Evolutionary conservation across 306 rosid genomes (phyloP).

Genomic region (Spatholobus suberectus): DNA sequence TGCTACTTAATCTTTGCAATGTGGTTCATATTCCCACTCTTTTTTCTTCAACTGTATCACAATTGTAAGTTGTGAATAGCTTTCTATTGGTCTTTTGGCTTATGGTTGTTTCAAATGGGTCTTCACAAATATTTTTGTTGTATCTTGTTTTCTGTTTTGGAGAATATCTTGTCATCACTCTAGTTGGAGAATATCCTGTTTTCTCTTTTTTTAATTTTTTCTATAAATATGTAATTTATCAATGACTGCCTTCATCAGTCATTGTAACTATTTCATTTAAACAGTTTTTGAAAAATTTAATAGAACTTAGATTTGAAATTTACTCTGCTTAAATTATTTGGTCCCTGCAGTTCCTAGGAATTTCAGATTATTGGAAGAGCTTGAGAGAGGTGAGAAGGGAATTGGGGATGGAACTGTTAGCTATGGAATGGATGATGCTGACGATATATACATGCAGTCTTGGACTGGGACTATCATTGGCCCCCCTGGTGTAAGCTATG

Average conservation of each 20-base stretch:
- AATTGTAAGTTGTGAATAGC: background rate
- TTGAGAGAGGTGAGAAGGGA: constrained; percentile 98
- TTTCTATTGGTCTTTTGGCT: background rate
- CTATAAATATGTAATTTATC: background rate
- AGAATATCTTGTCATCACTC: background rate
- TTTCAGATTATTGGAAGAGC: constrained; percentile 96
- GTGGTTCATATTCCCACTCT: background rate
- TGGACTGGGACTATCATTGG: constrained; percentile 99
- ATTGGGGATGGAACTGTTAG: constrained; percentile 99
- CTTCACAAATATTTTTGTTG: background rate
- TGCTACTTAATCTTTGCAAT: background rate
- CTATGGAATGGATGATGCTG: constrained; percentile 99
- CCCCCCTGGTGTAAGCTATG: constrained; percentile 80
- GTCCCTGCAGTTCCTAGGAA: constrained; percentile 84
- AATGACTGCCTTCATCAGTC: background rate
- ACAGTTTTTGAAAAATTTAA: background rate
- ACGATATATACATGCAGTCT: constrained; percentile 91
- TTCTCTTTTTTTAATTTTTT: background rate
- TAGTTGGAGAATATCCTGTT: no score
- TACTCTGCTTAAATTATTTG: constrained; percentile 12
- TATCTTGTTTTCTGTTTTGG: background rate
- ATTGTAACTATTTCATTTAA: background rate
- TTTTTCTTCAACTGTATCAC: background rate
- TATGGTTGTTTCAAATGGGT: background rate
- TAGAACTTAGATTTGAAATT: background rate